phyloP scores from a whole-genome alignment of 768 basidiomycete species.

The Mycena olivaceomarginata region DNA sequence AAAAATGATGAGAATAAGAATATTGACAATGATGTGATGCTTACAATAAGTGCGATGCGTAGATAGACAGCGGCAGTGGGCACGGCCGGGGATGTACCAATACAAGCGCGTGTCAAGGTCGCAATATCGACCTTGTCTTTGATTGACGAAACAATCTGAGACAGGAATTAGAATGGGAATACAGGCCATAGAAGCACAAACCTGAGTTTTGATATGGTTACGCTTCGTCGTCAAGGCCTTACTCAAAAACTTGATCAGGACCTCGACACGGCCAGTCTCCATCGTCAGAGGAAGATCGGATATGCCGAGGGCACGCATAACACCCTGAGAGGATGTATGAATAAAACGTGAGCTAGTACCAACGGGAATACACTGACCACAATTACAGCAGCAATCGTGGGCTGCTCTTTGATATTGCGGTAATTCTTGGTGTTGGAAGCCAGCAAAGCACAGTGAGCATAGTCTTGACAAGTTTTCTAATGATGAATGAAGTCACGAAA shows the following conservation, averaged over 20 bases:
- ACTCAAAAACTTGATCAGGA: not conserved
- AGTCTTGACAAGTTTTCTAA: conserved; percentile 20
- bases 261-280: conserved; percentile 10
- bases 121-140: conserved; percentile 11
- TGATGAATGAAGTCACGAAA: not conserved
- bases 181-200: not conserved
- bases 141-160: not conserved
- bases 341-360: no score
- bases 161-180: not conserved
- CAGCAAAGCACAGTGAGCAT: not conserved
- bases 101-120: conserved; percentile 4
- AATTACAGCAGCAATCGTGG: not conserved
- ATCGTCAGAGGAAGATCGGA: not conserved
- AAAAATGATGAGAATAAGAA: no score
- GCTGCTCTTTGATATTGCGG: conserved; percentile 4
- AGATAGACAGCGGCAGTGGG: conserved; percentile 17
- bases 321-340: not conserved
- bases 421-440: not conserved
- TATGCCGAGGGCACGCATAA: conserved; percentile 8
- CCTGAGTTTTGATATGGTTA: not conserved
- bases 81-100: not conserved
- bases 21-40: no score
- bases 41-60: no score
- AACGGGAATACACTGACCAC: not conserved
- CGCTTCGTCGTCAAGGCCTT: conserved; percentile 13